Conservation (phyloP, 257 asterid species). For the Plantago major region DNA sequence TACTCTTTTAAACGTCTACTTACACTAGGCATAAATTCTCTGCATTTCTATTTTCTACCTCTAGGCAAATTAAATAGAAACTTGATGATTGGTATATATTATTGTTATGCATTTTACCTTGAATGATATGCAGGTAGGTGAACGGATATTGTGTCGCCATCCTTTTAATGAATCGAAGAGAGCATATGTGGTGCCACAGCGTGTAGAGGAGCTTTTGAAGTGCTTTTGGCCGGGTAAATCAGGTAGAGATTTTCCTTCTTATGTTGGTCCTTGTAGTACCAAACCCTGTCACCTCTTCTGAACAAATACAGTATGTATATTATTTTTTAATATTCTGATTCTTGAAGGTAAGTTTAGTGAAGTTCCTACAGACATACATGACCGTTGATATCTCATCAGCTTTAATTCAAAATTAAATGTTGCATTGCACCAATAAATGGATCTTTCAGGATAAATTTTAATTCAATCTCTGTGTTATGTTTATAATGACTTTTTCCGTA, state of each 20-base stretch:
- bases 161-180: slow-evolving; percentile 92
- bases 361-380: too few relatives aligned
- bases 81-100: slow-evolving; percentile 1
- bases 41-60: neutral
- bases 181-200: slow-evolving; percentile 87
- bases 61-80: neutral
- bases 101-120: slow-evolving; percentile 5
- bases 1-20: slow-evolving; percentile 23
- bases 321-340: neutral
- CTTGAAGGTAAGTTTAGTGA: too few relatives aligned
- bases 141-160: slow-evolving; percentile 82
- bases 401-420: too few relatives aligned
- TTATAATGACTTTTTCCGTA: neutral
- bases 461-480: too few relatives aligned
- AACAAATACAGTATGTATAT: neutral
- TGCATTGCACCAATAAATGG: too few relatives aligned
- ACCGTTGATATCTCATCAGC: too few relatives aligned
- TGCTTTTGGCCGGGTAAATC: slow-evolving; percentile 87
- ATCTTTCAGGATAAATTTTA: too few relatives aligned
- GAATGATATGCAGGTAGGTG: slow-evolving; percentile 52
- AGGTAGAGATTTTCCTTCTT: slow-evolving; percentile 35
- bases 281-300: neutral
- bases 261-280: neutral
- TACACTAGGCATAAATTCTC: neutral
- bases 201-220: slow-evolving; percentile 84